Conservation (phyloP, 73 alveolate genomes). For the Effrenium voratum region DNA sequence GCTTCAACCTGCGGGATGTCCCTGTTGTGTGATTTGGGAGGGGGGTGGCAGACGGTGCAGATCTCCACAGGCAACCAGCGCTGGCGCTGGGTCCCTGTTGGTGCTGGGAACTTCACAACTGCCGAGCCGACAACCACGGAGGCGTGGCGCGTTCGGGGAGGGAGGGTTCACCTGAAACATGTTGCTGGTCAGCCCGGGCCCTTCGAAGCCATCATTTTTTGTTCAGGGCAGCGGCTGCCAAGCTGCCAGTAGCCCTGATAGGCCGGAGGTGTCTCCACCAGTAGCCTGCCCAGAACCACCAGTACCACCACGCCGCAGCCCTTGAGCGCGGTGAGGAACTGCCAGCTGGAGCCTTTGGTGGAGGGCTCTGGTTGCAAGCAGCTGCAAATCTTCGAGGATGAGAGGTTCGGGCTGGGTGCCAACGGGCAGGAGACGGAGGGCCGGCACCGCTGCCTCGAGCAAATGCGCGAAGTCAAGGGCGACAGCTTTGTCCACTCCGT, state of each 20-base stretch:
- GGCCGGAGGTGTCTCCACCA: background rate
- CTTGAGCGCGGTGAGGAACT: conserved; percentile 70
- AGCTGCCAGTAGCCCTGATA: background rate
- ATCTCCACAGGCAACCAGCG: too few species aligned
- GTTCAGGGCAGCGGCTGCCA: background rate
- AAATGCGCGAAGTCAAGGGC: conserved; percentile 23
- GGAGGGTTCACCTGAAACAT: too few species aligned
- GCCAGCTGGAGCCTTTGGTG: conserved; percentile 90
- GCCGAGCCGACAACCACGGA: background rate
- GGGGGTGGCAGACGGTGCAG: too few species aligned
- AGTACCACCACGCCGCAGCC: conserved; percentile 69
- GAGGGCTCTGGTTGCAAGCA: conserved; percentile 86
- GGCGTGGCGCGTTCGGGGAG: background rate
- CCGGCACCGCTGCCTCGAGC: conserved; percentile 60
- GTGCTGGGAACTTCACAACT: background rate
- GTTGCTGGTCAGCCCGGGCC: too few species aligned
- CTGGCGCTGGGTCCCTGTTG: conserved; percentile 1
- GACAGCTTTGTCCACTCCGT: conserved; percentile 67
- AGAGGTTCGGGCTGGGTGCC: conserved; percentile 14
- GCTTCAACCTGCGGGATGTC: too few species aligned
- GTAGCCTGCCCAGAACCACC: conserved; percentile 14
- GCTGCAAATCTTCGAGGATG: background rate
- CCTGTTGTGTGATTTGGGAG: too few species aligned
- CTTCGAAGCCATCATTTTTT: too few species aligned
- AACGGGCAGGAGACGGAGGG: conserved; percentile 82